A percentile compares a stretch with the other conserved stretches of the same genome.
These are phyloP conservation scores for Phytophthora pseudosyringae DNA, from an alignment of 352 stramenopile species.

Conservation along the genomic window DNA sequence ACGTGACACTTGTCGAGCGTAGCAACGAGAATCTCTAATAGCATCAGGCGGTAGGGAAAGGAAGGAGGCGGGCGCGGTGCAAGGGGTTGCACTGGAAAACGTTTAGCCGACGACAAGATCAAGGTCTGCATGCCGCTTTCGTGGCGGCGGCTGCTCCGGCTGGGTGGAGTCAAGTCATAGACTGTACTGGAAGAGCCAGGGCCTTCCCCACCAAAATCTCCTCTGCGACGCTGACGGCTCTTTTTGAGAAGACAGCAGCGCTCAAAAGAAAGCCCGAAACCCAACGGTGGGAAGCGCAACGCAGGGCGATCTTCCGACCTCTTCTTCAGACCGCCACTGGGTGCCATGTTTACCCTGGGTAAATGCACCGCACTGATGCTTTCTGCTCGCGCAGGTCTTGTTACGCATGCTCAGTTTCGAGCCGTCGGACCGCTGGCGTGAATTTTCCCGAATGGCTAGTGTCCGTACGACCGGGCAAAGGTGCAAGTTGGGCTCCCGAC, in stretches of 20 bases:
- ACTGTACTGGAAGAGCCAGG: conserved; percentile 2
- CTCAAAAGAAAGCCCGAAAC: conserved; percentile 31
- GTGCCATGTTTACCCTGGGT: conserved; percentile 11
- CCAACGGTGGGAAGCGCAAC: conserved; percentile 9
- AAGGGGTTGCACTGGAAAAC: not conserved
- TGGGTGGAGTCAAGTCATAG: conserved; percentile 9
- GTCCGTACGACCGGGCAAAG: conserved; percentile 23
- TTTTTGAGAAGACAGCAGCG: conserved; percentile 5
- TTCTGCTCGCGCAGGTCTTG: conserved; percentile 7
- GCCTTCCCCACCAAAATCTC: conserved; percentile 30
- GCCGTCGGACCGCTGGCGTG: not conserved
- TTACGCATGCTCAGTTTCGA: conserved; percentile 29
- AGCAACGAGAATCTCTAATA: conserved; percentile 26
- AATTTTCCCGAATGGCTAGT: conserved; percentile 13
- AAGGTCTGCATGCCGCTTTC: conserved; percentile 1
- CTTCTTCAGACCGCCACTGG: conserved; percentile 8
- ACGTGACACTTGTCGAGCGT: conserved; percentile 7
- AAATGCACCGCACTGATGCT: conserved; percentile 4
- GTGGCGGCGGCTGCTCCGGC: not conserved
- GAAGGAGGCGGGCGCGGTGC: conserved; percentile 1
- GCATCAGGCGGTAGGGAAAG: conserved; percentile 4
- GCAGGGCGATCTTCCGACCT: conserved; percentile 35
- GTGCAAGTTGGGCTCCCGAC: conserved; percentile 23
- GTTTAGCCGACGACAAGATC: not conserved
- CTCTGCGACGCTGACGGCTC: conserved; percentile 11